phyloP scores from a whole-genome alignment of 2,329 filamentous ascomycete genomes.

The Hypomyces perniciosus region DNA sequence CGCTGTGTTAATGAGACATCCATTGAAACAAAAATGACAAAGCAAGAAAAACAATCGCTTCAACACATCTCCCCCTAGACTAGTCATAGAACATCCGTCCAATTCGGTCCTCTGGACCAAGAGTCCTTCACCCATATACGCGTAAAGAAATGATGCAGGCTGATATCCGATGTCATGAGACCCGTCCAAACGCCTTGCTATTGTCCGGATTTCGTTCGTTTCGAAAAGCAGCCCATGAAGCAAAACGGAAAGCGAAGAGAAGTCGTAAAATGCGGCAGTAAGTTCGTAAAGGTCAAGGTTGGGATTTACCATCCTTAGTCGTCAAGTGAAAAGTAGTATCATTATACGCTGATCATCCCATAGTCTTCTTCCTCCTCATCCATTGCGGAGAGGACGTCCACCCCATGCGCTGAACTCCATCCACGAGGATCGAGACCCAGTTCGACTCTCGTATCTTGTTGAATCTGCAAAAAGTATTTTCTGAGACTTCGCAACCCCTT shows the following conservation, averaged over 20 bases:
- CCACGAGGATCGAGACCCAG: conserved; percentile 40
- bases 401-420: conserved; percentile 10
- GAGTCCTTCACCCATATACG: no score
- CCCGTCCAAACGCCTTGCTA: no score
- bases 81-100: no score
- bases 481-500: conserved; percentile 73
- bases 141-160: no score
- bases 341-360: conserved; percentile 30
- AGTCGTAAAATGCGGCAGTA: no score
- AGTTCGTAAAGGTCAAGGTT: no score
- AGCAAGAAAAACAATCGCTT: no score
- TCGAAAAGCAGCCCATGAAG: not conserved
- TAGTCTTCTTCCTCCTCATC: conserved; percentile 26
- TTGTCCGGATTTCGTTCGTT: not conserved
- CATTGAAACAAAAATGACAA: no score
- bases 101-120: no score
- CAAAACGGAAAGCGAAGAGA: not conserved
- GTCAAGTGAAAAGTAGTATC: conserved; percentile 10
- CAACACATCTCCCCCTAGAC: no score
- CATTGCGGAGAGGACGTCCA: conserved; percentile 3
- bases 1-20: not conserved
- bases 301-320: not conserved
- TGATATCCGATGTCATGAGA: no score
- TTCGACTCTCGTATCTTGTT: conserved; percentile 62
- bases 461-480: conserved; percentile 81